These are phyloP conservation scores for Chenopodium quinoa DNA, from an alignment of 148 eudicot species.

Conservation along the genomic window DNA sequence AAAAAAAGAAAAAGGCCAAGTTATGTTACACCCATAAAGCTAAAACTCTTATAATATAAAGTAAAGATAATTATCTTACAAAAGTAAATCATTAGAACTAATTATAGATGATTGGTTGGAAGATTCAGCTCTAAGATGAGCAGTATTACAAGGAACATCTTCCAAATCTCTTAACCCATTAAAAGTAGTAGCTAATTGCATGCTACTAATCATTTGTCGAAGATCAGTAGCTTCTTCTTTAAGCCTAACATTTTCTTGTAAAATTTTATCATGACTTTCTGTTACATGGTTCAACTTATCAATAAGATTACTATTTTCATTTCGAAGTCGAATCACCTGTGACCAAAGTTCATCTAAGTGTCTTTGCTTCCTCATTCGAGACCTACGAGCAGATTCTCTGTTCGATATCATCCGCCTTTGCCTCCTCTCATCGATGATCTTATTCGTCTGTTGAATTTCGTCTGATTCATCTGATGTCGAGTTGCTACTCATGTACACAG, in stretches of 20 bases:
- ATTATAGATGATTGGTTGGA: constrained; percentile 35
- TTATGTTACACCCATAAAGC: background rate
- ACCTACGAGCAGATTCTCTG: constrained; percentile 82
- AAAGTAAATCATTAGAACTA: constrained; percentile 45
- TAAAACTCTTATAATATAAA: background rate
- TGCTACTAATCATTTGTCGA: constrained; percentile 44
- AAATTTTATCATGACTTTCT: constrained; percentile 44
- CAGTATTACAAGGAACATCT: constrained; percentile 49
- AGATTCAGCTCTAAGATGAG: constrained; percentile 50
- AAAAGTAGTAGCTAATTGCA: constrained; percentile 42
- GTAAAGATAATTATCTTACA: constrained; percentile 2
- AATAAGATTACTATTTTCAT: constrained; percentile 54
- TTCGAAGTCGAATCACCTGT: constrained; percentile 52
- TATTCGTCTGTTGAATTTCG: constrained; percentile 31
- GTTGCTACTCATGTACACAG: constrained; percentile 40
- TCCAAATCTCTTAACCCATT: constrained; percentile 50
- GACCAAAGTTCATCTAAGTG: constrained; percentile 80
- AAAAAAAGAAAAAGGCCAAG: background rate
- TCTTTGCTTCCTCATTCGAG: constrained; percentile 84
- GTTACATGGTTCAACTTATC: constrained; percentile 50
- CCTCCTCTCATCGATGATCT: constrained; percentile 64
- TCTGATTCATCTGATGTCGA: constrained; percentile 74
- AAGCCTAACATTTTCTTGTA: constrained; percentile 58
- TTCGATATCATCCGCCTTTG: constrained; percentile 84
- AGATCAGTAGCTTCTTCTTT: constrained; percentile 63